Evolutionary conservation across 352 stramenopile genomes (phyloP), one percentile per base, ranked within the genome.

Genomic region (Phytophthora colocasiae): DNA sequence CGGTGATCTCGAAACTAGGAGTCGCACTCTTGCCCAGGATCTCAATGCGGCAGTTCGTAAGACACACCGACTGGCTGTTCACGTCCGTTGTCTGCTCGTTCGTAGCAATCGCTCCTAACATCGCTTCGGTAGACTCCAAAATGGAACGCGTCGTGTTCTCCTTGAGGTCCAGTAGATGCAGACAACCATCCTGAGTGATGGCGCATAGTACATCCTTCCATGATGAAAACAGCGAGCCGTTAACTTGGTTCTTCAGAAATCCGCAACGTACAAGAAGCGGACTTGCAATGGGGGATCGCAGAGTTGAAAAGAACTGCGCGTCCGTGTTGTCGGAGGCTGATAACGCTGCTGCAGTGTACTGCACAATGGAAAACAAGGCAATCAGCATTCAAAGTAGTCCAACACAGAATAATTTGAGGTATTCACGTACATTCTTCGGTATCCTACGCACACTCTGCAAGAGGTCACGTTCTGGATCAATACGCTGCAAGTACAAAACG

Each of bases 221-320:
- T 11, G 78, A 85, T 32, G 85, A 79, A 69, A 93, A 95, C 1
- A 95, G 56, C 29, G 87, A 89, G 3, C 80, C 83, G 29, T 48
- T 80, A 45, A 90, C 83, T 75, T 93, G 85, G 31, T 85, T 81
- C 70, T 92, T 92, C 12, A 95, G 58, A 54, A 95, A 93, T 12
- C 87, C 87, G 44, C 79, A 91, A 26, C 83, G 81, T 26, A 91
- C 77, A 27, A 95, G 65, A 34, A 93, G 57, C 11, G 85, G 85
- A 51, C 87, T 95, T 7, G 83, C 54, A 17, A 95, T 76, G 1
- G 87, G 85, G 2, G 87, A 95, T 12, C 64, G 84, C 19, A 95
- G 63, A 39, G 65, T 81, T 14, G 66, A 61, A 62, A 95, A 95
- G 31, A 93, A 66, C 31, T 83, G 77, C 8, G 79, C 58, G 22